phyloP scores from a whole-genome alignment of 306 rosid species.

The Rosa multiflora region DNA sequence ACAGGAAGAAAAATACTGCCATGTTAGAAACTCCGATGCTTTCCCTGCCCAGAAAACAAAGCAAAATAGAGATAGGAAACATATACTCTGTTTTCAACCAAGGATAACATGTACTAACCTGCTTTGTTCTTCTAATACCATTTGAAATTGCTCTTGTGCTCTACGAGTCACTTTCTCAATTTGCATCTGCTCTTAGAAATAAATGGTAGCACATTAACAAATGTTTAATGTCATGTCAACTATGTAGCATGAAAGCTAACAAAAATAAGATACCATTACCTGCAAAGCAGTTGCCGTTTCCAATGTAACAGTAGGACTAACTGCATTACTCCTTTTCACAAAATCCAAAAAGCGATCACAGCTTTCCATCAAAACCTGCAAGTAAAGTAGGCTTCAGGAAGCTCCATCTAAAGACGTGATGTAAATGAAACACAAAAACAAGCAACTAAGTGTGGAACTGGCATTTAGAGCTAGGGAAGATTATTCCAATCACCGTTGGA shows the following conservation, averaged over 20 bases:
- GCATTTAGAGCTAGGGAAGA: too few species aligned
- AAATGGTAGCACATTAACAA: conserved; percentile 15
- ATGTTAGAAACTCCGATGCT: conserved; percentile 16
- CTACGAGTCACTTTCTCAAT: conserved; percentile 90
- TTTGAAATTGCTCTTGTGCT: conserved; percentile 96
- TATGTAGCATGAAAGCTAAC: conserved; percentile 3
- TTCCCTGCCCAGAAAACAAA: conserved; percentile 8
- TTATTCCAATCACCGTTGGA: too few species aligned
- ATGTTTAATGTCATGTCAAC: neutral
- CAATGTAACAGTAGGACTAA: conserved; percentile 86
- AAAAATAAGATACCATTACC: conserved; percentile 47
- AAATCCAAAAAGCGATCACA: conserved; percentile 81
- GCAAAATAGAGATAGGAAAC: neutral
- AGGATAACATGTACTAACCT: conserved; percentile 41
- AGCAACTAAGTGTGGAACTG: too few species aligned
- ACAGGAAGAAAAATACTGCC: conserved; percentile 27
- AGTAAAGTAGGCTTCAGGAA: conserved; percentile 21
- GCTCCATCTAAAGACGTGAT: neutral
- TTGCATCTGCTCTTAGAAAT: conserved; percentile 59
- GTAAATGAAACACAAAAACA: too few species aligned
- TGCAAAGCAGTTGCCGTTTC: conserved; percentile 97
- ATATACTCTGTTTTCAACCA: neutral
- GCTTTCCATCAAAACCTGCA: conserved; percentile 81
- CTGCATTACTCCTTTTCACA: conserved; percentile 84
- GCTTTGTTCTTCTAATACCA: conserved; percentile 89